Evolutionary conservation across 2,329 filamentous ascomycete species (phyloP).

Genomic region (Mycosphaerella sp.): DNA sequence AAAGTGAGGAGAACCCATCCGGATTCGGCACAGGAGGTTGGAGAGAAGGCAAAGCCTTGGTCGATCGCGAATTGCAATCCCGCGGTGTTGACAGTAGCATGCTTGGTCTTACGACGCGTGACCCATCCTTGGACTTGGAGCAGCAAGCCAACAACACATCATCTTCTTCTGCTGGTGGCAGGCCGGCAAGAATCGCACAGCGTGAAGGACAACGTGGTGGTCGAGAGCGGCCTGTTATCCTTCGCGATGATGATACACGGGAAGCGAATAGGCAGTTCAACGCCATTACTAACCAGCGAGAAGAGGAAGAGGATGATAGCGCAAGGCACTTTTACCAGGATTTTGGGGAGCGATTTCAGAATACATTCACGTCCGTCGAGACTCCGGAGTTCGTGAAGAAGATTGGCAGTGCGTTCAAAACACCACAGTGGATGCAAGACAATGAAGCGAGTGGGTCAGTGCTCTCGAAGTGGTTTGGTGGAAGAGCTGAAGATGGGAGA

Average conservation of each 20-base stretch:
- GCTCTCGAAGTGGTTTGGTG: slow-evolving; percentile 33
- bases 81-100: slow-evolving; percentile 28
- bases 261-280: slow-evolving; percentile 31
- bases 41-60: slow-evolving; percentile 85
- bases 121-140: slow-evolving; percentile 27
- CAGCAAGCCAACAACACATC: slow-evolving; percentile 13
- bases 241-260: slow-evolving; percentile 18
- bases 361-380: slow-evolving; percentile 80
- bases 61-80: slow-evolving; percentile 66
- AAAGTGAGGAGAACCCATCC: slow-evolving; percentile 58
- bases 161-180: neutral
- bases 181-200: neutral
- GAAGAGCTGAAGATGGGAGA: slow-evolving; percentile 28
- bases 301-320: slow-evolving; percentile 57
- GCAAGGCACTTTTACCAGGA: slow-evolving; percentile 67
- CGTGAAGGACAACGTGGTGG: slow-evolving; percentile 7
- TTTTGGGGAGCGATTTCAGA: slow-evolving; percentile 78
- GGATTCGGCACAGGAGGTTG: slow-evolving; percentile 74
- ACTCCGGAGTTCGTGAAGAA: slow-evolving; percentile 69
- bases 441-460: slow-evolving; percentile 21
- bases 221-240: neutral
- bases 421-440: slow-evolving; percentile 68
- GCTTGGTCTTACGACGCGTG: slow-evolving; percentile 32
- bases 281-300: slow-evolving; percentile 26
- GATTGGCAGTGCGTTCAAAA: slow-evolving; percentile 61